These are phyloP conservation scores for Talaromyces marneffei DNA, from an alignment of 2,329 filamentous ascomycete genomes.

Conservation along the genomic window DNA sequence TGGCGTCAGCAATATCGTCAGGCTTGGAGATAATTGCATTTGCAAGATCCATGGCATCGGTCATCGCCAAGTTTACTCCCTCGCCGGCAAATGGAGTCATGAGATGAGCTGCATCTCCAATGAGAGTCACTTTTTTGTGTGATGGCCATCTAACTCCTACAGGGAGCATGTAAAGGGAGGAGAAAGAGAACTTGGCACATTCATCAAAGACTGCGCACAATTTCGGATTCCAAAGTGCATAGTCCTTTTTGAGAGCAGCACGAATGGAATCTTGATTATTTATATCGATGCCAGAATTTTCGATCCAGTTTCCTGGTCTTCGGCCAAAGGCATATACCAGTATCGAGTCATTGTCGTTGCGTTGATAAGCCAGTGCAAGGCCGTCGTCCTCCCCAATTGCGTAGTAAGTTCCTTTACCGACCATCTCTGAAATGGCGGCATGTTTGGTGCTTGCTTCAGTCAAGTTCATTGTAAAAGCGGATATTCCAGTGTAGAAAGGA, in stretches of 20 bases:
- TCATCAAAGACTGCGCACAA: constrained; percentile 18
- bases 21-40: constrained; percentile 12
- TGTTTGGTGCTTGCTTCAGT: constrained; percentile 18
- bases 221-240: constrained; percentile 14
- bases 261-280: constrained; percentile 2
- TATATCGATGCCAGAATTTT: constrained; percentile 1
- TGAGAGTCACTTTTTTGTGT: constrained; percentile 20
- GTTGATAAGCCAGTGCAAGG: constrained; percentile 21
- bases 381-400: constrained; percentile 14
- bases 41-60: constrained; percentile 14
- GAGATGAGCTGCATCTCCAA: constrained; percentile 25
- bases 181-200: constrained; percentile 10
- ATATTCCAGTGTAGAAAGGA: constrained; percentile 23
- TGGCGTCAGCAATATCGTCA: constrained; percentile 10
- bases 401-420: constrained; percentile 22
- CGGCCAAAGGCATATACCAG: constrained; percentile 10
- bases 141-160: constrained; percentile 21
- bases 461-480: constrained; percentile 17
- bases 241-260: constrained; percentile 9
- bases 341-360: constrained; percentile 21
- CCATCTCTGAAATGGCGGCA: constrained; percentile 18
- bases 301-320: constrained; percentile 13
- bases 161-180: constrained; percentile 23
- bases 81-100: constrained; percentile 27
- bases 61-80: constrained; percentile 20